These are phyloP conservation scores for Skeletonema grethae DNA, from an alignment of 108 stramenopile species.

Conservation along the genomic window DNA sequence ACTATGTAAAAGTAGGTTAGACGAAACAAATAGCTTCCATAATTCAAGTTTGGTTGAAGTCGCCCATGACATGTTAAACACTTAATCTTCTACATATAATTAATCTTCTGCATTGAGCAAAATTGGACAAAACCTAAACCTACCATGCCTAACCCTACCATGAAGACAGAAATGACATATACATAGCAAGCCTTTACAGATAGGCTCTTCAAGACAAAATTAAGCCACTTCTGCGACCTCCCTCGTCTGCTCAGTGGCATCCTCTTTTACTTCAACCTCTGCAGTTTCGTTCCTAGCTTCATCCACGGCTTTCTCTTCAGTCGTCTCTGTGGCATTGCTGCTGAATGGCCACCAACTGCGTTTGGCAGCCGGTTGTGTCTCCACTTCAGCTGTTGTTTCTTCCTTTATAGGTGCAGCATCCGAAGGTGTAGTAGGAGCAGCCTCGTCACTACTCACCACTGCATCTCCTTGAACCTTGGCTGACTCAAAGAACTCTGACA, in stretches of 20 bases:
- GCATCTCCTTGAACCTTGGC: not conserved
- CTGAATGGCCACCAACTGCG: not conserved
- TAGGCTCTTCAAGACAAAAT: too few species aligned
- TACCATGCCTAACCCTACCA: too few species aligned
- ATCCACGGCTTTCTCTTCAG: not conserved
- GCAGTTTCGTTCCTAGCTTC: not conserved
- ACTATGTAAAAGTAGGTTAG: too few species aligned
- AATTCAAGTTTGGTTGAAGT: too few species aligned
- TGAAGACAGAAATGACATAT: too few species aligned
- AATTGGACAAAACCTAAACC: too few species aligned
- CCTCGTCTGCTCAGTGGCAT: not conserved
- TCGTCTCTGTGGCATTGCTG: not conserved
- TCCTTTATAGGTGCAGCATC: not conserved
- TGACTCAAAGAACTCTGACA: not conserved
- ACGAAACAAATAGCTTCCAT: too few species aligned
- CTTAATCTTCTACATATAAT: too few species aligned
- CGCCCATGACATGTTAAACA: too few species aligned
- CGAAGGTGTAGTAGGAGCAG: not conserved
- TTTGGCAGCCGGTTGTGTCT: not conserved
- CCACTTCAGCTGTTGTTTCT: not conserved
- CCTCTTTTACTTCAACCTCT: not conserved
- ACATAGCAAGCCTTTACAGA: too few species aligned
- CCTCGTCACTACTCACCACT: too few species aligned
- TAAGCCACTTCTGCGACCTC: not conserved
- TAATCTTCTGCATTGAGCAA: too few species aligned